Percentiles rank a stretch among this genome's conserved stretches.
Evolutionary conservation across 306 rosid genomes (phyloP).

Genomic region (Sicyos edulis): DNA sequence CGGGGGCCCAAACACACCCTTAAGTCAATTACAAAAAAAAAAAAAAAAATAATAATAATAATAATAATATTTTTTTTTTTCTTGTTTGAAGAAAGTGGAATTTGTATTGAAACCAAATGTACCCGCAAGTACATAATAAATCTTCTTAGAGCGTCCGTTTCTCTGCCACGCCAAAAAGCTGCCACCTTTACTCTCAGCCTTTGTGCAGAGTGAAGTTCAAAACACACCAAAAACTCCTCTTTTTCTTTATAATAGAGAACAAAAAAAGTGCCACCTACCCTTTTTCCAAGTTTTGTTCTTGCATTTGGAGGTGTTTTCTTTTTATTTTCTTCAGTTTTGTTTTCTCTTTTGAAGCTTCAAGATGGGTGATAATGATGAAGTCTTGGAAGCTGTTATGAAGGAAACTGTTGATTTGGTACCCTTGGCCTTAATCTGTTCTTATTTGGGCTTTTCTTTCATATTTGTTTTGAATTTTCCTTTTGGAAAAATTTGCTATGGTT

Average conservation of each 20-base stretch:
- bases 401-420: conserved; percentile 80
- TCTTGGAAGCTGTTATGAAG: conserved; percentile 59
- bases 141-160: conserved; percentile 8
- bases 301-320: not conserved
- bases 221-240: too few species aligned
- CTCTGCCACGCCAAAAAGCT: conserved; percentile 21
- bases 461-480: not conserved
- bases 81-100: not conserved
- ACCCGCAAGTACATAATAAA: conserved; percentile 19
- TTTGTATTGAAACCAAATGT: conserved; percentile 6
- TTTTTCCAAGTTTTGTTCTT: not conserved
- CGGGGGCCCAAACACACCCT: too few species aligned
- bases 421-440: conserved; percentile 25
- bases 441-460: conserved; percentile 7
- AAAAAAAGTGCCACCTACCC: not conserved
- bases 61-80: too few species aligned
- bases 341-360: conserved; percentile 9
- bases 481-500: not conserved
- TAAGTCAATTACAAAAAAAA: too few species aligned
- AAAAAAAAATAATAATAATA: too few species aligned
- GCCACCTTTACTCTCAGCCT: conserved; percentile 19
- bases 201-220: too few species aligned
- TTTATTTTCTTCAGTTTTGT: conserved; percentile 1
- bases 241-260: not conserved
- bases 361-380: conserved; percentile 45